Percentiles rank a stretch among this genome's conserved stretches.
Conservation (phyloP, 116 monocot species). For the Zostera marina region DNA sequence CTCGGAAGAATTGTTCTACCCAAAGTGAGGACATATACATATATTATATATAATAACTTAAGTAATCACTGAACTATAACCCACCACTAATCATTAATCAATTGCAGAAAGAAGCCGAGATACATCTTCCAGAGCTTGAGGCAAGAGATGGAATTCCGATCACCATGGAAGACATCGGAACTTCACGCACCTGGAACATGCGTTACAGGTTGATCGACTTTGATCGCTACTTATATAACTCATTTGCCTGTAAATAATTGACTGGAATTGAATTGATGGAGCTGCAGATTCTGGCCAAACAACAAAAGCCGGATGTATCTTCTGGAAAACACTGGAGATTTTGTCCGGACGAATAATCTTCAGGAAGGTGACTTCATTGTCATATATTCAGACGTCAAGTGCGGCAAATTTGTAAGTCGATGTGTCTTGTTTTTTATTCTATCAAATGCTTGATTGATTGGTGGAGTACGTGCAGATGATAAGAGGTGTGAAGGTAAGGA, state of each 20-base stretch:
- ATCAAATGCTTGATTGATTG: too few species aligned
- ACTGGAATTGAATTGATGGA: neutral
- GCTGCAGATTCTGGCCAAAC: slow-evolving; percentile 82
- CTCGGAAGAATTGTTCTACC: slow-evolving; percentile 92
- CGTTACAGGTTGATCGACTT: slow-evolving; percentile 46
- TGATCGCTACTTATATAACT: neutral
- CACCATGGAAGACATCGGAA: slow-evolving; percentile 89
- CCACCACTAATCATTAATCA: too few species aligned
- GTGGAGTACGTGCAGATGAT: slow-evolving; percentile 15
- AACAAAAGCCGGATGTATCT: slow-evolving; percentile 99
- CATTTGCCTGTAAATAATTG: neutral
- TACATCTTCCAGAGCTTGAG: slow-evolving; percentile 75
- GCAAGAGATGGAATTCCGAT: slow-evolving; percentile 80
- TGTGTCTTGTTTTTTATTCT: neutral
- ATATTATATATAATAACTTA: too few species aligned
- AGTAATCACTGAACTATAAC: too few species aligned
- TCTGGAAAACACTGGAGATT: slow-evolving; percentile 89
- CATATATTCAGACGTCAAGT: slow-evolving; percentile 75
- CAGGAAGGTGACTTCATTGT: slow-evolving; percentile 96
- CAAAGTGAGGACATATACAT: slow-evolving; percentile 59
- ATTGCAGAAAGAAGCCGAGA: slow-evolving; percentile 80
- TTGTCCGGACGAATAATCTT: slow-evolving; percentile 68
- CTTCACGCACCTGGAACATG: slow-evolving; percentile 85
- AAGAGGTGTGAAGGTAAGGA: slow-evolving; percentile 14
- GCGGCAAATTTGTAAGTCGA: slow-evolving; percentile 85